phyloP scores from a whole-genome alignment of 192 early-diverging fungal genomes.

The Umbelopsis ramanniana region DNA sequence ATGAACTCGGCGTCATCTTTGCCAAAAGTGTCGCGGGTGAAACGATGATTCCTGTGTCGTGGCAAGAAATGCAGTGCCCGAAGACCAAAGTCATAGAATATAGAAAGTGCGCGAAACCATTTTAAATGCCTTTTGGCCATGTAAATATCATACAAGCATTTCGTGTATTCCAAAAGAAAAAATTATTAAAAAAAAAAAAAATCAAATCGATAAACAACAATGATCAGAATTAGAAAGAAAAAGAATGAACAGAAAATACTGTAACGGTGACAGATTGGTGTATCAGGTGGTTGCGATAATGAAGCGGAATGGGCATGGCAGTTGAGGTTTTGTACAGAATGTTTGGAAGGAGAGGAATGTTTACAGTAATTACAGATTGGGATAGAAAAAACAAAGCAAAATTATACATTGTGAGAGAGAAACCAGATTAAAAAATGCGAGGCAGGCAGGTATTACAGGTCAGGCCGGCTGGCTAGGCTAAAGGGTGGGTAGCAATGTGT shows the following conservation, averaged over 20 bases:
- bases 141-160: constrained; percentile 9
- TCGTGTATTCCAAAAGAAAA: not conserved
- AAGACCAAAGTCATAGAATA: constrained; percentile 83
- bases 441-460: not conserved
- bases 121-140: constrained; percentile 37
- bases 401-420: not conserved
- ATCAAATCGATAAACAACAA: not conserved
- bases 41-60: constrained; percentile 93
- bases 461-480: too few species aligned
- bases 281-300: too few species aligned
- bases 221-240: too few species aligned
- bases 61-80: constrained; percentile 98
- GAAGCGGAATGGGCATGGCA: too few species aligned
- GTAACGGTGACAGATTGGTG: too few species aligned
- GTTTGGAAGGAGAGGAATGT: not conserved
- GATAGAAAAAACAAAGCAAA: not conserved
- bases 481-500: not conserved
- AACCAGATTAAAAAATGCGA: too few species aligned
- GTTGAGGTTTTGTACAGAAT: too few species aligned
- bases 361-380: constrained; percentile 13
- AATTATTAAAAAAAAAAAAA: not conserved
- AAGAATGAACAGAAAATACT: too few species aligned
- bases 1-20: constrained; percentile 94
- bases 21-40: constrained; percentile 82
- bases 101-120: constrained; percentile 95